Evolutionary conservation across 1,284 basidiomycete species (phyloP).

Genomic region (Peniophora sp.): DNA sequence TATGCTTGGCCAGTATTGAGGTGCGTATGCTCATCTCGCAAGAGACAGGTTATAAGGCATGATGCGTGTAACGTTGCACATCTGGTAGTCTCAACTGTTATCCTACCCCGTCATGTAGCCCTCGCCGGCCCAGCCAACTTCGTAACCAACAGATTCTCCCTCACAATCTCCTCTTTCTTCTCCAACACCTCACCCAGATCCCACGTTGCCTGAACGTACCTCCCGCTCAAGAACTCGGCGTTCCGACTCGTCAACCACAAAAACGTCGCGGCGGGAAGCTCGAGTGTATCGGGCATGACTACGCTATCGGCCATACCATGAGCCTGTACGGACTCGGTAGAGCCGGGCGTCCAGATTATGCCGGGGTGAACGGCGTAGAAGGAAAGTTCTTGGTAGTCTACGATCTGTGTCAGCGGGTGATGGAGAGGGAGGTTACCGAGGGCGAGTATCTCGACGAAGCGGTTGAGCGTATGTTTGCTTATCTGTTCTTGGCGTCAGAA

Average conservation of each 20-base stretch:
- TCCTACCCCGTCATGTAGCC: not conserved
- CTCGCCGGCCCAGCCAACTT: constrained; percentile 1
- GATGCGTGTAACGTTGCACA: too few species aligned
- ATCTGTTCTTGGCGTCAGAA: not conserved
- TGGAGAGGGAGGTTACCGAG: not conserved
- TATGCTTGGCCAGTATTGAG: too few species aligned
- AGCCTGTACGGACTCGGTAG: not conserved
- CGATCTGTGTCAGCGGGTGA: not conserved
- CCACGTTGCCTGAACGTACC: constrained; percentile 5
- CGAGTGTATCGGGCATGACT: not conserved
- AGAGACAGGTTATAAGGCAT: too few species aligned
- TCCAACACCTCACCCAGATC: constrained; percentile 7
- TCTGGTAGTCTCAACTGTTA: too few species aligned
- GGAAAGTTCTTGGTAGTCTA: not conserved
- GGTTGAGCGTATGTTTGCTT: not conserved
- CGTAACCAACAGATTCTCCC: constrained; percentile 3
- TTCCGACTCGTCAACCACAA: not conserved
- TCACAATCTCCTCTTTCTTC: constrained; percentile 6
- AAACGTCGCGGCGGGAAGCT: not conserved
- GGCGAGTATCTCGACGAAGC: not conserved
- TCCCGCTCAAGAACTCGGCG: not conserved
- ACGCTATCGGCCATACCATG: not conserved
- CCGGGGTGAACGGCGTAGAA: not conserved
- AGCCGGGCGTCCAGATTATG: not conserved
- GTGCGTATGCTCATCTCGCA: too few species aligned